Percentiles rank a stretch among this genome's conserved stretches.
Evolutionary conservation across 2,329 filamentous ascomycete species (phyloP).

Genomic region (Aspergillus aculeatinus): DNA sequence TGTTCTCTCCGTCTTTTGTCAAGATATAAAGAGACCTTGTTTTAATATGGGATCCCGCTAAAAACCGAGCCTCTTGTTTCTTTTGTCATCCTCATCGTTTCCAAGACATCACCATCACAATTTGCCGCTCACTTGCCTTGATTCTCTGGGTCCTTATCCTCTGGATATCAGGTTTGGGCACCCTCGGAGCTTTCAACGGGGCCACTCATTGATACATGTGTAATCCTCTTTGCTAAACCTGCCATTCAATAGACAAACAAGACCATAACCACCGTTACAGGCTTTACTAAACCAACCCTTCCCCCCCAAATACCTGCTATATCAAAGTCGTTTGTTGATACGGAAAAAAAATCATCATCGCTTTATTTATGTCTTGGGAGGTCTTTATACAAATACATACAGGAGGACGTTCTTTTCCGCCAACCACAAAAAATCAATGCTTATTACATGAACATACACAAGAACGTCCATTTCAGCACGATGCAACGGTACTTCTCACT

Average conservation of each 20-base stretch:
- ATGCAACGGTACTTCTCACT: slow-evolving; percentile 25
- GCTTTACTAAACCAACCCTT: too few species aligned
- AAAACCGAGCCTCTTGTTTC: slow-evolving; percentile 33
- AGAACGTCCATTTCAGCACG: background rate
- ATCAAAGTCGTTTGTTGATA: too few species aligned
- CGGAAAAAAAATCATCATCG: background rate
- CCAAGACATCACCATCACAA: too few species aligned
- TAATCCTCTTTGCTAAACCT: too few species aligned
- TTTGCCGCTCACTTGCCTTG: too few species aligned
- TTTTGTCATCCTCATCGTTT: background rate
- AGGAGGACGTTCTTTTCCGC: background rate
- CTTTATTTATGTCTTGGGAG: background rate
- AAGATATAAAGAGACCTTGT: slow-evolving; percentile 39
- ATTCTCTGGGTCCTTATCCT: too few species aligned
- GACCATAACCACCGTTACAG: too few species aligned
- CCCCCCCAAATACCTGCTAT: too few species aligned
- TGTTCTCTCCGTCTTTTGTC: slow-evolving; percentile 21
- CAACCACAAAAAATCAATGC: background rate
- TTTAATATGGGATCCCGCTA: slow-evolving; percentile 39
- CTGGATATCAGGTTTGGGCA: too few species aligned
- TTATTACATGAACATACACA: background rate
- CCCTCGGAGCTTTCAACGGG: too few species aligned
- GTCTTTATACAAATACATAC: background rate
- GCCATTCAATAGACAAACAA: too few species aligned
- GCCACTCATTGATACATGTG: too few species aligned